Conservation (phyloP, 2,329 filamentous ascomycete species). For the Magnaporthiopsis incrustans region DNA sequence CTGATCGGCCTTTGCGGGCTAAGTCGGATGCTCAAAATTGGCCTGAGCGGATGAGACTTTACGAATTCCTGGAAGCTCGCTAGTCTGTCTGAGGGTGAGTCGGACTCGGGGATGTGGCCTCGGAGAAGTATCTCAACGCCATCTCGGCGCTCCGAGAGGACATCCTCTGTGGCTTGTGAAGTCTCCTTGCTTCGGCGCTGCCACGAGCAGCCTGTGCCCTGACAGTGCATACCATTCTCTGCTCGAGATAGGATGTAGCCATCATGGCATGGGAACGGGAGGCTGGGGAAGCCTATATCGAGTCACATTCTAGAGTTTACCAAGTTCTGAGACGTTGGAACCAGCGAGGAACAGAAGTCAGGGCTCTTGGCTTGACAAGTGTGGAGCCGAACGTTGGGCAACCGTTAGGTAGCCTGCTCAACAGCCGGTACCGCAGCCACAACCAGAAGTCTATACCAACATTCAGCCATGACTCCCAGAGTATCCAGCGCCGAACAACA, state of each 20-base stretch:
- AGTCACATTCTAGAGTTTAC: neutral
- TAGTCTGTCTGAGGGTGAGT: too few species aligned
- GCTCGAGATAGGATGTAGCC: neutral
- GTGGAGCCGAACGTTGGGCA: neutral
- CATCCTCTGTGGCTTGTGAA: too few species aligned
- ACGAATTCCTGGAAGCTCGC: too few species aligned
- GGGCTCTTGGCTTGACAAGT: neutral
- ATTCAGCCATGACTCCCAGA: too few species aligned
- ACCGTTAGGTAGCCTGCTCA: neutral
- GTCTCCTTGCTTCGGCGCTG: neutral
- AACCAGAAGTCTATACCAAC: neutral
- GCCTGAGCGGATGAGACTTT: too few species aligned
- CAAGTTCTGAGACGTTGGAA: neutral
- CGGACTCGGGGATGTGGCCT: too few species aligned
- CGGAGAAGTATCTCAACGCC: neutral
- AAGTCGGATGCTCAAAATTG: too few species aligned
- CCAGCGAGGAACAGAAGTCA: neutral
- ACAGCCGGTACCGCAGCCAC: neutral
- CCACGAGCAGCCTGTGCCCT: neutral
- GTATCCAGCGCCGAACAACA: too few species aligned
- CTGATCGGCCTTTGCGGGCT: slow-evolving; percentile 16
- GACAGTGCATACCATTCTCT: too few species aligned
- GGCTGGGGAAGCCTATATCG: neutral
- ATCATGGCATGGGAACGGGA: neutral
- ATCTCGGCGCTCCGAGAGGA: neutral